phyloP scores from a whole-genome alignment of 148 eudicot species.

The Fagopyrum tataricum region DNA sequence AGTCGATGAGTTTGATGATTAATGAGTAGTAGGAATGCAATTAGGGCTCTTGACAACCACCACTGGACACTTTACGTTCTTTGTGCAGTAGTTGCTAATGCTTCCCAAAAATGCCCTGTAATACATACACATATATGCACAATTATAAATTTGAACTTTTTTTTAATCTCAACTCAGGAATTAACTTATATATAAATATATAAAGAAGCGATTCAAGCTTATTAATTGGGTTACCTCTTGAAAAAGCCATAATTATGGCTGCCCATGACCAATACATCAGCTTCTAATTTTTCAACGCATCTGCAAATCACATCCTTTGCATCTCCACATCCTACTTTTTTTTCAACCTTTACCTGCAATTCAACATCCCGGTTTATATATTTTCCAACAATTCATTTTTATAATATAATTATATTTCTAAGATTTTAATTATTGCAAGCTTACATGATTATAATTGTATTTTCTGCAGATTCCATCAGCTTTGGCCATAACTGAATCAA shows the following conservation, averaged over 20 bases:
- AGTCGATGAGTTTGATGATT: background rate
- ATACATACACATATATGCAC: background rate
- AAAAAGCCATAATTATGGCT: constrained; percentile 85
- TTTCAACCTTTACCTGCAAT: constrained; percentile 54
- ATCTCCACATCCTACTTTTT: constrained; percentile 69
- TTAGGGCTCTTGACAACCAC: constrained; percentile 58
- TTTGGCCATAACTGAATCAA: constrained; percentile 61
- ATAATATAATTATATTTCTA: background rate
- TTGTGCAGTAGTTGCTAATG: constrained; percentile 71
- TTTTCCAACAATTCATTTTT: background rate
- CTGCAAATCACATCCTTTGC: constrained; percentile 68
- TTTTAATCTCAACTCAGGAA: too few species aligned
- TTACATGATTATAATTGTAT: constrained; percentile 25
- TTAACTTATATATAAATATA: too few species aligned
- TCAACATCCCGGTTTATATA: background rate
- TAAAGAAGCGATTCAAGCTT: background rate
- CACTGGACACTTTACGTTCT: constrained; percentile 62
- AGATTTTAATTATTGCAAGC: background rate
- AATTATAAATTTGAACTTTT: too few species aligned
- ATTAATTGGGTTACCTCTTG: constrained; percentile 43
- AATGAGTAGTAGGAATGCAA: background rate
- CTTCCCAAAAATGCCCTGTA: constrained; percentile 73
- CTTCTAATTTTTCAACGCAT: constrained; percentile 49
- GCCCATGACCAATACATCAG: constrained; percentile 77
- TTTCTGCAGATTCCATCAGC: constrained; percentile 50